These are phyloP conservation scores for Trichocladium uniseriatum DNA, from an alignment of 495 filamentous ascomycete species.

Conservation along the genomic window DNA sequence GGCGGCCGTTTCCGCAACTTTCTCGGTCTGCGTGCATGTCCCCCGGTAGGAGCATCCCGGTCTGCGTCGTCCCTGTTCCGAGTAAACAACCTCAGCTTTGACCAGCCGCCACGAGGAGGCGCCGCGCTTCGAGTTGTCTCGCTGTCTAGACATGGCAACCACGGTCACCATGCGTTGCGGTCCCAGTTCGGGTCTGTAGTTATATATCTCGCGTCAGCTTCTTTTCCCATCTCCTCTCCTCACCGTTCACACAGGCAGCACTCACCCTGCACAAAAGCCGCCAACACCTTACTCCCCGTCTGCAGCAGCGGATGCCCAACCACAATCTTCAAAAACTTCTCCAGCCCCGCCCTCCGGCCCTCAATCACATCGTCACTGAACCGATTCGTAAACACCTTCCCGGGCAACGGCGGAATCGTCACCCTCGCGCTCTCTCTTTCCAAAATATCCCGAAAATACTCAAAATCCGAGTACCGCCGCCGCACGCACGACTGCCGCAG, in stretches of 20 bases:
- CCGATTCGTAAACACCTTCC: slow-evolving; percentile 96
- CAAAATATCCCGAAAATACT: slow-evolving; percentile 96
- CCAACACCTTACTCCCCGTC: slow-evolving; percentile 94
- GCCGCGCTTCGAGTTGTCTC: no score
- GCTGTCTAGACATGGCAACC: no score
- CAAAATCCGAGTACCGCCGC: slow-evolving; percentile 92
- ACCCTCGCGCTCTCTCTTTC: slow-evolving; percentile 91
- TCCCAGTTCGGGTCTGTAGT: slow-evolving; percentile 79
- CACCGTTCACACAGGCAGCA: no score
- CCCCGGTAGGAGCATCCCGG: no score
- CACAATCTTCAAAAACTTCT: slow-evolving; percentile 95
- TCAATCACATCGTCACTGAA: slow-evolving; percentile 99
- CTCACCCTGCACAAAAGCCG: slow-evolving; percentile 90
- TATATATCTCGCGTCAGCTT: not conserved
- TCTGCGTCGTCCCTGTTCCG: not conserved
- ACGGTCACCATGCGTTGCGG: slow-evolving; percentile 67
- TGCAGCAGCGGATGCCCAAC: slow-evolving; percentile 93
- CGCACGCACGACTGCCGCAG: slow-evolving; percentile 73
- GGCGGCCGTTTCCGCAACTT: slow-evolving; percentile 42
- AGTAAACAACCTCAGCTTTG: not conserved
- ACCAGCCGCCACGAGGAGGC: not conserved
- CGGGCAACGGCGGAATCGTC: slow-evolving; percentile 89
- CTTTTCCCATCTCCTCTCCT: not conserved
- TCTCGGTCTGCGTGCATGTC: slow-evolving; percentile 29
- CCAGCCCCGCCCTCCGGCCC: slow-evolving; percentile 80